These are phyloP conservation scores for Malus hybrid DNA, from an alignment of 331 rosid genomes.

Conservation along the genomic window DNA sequence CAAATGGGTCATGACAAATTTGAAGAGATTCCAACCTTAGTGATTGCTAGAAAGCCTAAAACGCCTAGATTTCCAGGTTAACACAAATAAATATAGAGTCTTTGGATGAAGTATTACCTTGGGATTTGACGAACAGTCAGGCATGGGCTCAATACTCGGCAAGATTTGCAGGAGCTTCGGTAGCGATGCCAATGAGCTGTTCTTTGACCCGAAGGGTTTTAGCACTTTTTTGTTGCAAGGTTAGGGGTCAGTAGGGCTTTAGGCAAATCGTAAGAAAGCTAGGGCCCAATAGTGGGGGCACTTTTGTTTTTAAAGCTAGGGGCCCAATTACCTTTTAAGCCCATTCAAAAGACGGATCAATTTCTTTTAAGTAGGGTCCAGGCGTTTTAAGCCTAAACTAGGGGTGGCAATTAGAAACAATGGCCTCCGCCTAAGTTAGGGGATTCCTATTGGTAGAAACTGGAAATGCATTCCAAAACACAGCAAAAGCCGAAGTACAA, in stretches of 20 bases:
- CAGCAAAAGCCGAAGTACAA: too few relatives aligned
- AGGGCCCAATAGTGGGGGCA: too few relatives aligned
- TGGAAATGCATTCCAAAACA: too few relatives aligned
- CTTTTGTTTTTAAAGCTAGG: too few relatives aligned
- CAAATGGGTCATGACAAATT: neutral
- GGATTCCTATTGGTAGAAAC: too few relatives aligned
- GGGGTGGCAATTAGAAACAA: too few relatives aligned
- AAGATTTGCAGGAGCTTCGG: neutral
- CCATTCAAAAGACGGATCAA: too few relatives aligned
- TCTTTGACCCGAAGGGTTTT: neutral
- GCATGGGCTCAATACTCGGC: neutral
- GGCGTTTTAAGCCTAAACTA: too few relatives aligned
- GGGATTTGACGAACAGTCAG: neutral
- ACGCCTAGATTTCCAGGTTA: neutral
- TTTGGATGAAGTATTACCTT: slow-evolving; percentile 12
- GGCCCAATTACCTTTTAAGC: too few relatives aligned
- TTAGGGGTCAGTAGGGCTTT: neutral
- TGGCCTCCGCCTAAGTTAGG: too few relatives aligned
- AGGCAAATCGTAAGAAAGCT: too few relatives aligned
- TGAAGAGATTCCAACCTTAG: neutral
- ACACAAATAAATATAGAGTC: neutral
- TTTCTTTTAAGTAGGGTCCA: too few relatives aligned
- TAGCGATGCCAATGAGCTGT: neutral
- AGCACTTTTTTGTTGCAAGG: neutral
- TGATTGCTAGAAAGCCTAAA: neutral